These are phyloP conservation scores for Diversispora eburnea DNA, from an alignment of 192 early-diverging fungal species.

Conservation along the genomic window DNA sequence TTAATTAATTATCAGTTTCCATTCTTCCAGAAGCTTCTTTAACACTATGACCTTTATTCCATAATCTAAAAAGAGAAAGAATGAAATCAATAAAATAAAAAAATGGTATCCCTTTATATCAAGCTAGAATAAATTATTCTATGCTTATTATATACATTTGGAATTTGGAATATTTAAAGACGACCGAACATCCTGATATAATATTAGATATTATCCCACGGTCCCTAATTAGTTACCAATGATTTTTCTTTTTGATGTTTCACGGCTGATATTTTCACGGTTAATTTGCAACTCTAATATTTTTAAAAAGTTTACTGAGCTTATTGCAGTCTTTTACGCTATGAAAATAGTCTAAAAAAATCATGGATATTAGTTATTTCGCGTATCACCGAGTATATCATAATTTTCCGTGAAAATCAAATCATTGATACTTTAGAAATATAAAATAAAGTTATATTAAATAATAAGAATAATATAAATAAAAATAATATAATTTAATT, in stretches of 20 bases:
- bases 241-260: too few relatives aligned
- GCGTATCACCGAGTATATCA: too few relatives aligned
- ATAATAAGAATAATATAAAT: not conserved
- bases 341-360: too few relatives aligned
- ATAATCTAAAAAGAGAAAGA: not conserved
- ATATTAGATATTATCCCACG: not conserved
- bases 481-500: not conserved
- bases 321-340: too few relatives aligned
- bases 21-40: not conserved
- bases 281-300: too few relatives aligned
- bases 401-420: too few relatives aligned
- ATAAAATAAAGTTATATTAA: not conserved
- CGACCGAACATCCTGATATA: constrained; percentile 1
- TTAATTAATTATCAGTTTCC: not conserved
- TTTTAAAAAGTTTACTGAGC: too few relatives aligned
- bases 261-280: too few relatives aligned
- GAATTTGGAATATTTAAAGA: not conserved
- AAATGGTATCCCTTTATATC: not conserved
- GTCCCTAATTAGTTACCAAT: not conserved
- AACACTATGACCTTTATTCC: too few relatives aligned
- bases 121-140: too few relatives aligned
- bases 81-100: not conserved
- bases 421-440: too few relatives aligned
- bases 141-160: not conserved
- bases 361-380: too few relatives aligned